phyloP scores from a whole-genome alignment of 768 basidiomycete species.

The Lanmaoa pseudosensibilis region DNA sequence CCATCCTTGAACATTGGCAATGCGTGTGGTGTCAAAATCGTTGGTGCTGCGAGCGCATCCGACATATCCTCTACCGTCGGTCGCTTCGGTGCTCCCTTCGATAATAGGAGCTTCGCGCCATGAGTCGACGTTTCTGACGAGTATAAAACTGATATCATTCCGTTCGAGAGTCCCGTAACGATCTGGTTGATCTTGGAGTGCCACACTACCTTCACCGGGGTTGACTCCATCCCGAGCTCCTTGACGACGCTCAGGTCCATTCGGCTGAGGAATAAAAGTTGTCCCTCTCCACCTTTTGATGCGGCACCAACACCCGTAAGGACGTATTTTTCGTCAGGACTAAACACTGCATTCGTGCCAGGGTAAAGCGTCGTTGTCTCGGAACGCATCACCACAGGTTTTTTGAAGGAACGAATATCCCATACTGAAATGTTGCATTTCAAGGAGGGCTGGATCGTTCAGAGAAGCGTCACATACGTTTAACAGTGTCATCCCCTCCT shows the following conservation, averaged over 20 bases:
- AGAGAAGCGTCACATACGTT: conserved; percentile 60
- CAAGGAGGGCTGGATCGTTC: background rate
- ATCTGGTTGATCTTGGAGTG: conserved; percentile 98
- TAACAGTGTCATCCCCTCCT: conserved; percentile 94
- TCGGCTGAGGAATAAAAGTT: conserved; percentile 71
- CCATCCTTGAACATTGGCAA: conserved; percentile 91
- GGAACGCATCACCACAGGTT: conserved; percentile 70
- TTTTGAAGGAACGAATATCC: conserved; percentile 91
- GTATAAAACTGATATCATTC: conserved; percentile 87
- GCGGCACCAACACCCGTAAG: conserved; percentile 79
- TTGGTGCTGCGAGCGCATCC: conserved; percentile 77
- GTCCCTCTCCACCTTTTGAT: conserved; percentile 66
- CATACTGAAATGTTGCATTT: conserved; percentile 60
- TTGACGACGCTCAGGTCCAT: conserved; percentile 69
- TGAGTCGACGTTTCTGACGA: conserved; percentile 88
- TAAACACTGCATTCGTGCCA: conserved; percentile 91
- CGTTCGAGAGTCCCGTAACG: conserved; percentile 82
- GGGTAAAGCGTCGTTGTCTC: conserved; percentile 80
- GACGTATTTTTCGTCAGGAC: conserved; percentile 88
- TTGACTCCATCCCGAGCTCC: conserved; percentile 66
- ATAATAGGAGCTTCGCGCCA: conserved; percentile 86
- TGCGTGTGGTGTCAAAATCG: conserved; percentile 91
- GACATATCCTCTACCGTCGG: conserved; percentile 87
- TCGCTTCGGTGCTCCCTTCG: conserved; percentile 82
- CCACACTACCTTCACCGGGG: conserved; percentile 91